Evolutionary conservation across 768 basidiomycete genomes (phyloP).

Genomic region (Favolaschia claudopus): DNA sequence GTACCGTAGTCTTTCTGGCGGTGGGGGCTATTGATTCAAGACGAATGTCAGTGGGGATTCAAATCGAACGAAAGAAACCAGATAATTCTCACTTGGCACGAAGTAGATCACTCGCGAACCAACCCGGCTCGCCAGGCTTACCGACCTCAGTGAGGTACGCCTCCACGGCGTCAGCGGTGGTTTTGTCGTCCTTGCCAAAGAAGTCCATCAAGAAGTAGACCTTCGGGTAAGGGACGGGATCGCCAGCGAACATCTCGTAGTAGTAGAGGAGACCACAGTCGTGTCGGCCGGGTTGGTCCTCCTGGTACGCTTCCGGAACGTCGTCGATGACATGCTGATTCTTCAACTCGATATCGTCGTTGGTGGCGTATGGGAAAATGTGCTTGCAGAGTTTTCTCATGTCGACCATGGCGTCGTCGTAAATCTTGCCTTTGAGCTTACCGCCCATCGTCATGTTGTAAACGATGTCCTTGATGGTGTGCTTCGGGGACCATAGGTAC

Average conservation of each 20-base stretch:
- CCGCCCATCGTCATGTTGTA: constrained; percentile 27
- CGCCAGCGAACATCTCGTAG: constrained; percentile 7
- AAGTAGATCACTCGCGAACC: constrained; percentile 21
- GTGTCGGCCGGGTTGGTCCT: constrained; percentile 5
- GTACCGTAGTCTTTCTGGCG: constrained; percentile 9
- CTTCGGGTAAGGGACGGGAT: constrained; percentile 4
- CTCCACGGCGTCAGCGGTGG: constrained; percentile 13
- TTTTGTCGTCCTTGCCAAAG: constrained; percentile 4
- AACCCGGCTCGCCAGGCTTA: constrained; percentile 23
- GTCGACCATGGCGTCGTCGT: constrained; percentile 21
- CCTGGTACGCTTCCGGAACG: constrained; percentile 10
- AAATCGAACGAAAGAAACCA: not conserved
- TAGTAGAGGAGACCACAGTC: constrained; percentile 13
- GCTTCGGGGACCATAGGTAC: constrained; percentile 19
- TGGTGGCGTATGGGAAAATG: constrained; percentile 24
- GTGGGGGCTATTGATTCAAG: constrained; percentile 10
- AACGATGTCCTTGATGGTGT: constrained; percentile 24
- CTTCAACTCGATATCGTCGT: constrained; percentile 13
- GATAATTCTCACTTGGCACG: constrained; percentile 20
- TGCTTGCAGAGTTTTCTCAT: constrained; percentile 24
- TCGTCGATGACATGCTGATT: constrained; percentile 15
- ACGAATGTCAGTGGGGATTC: not conserved
- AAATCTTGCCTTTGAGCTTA: constrained; percentile 13
- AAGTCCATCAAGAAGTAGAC: constrained; percentile 19
- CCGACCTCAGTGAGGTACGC: constrained; percentile 24